phyloP scores from a whole-genome alignment of 768 basidiomycete species.

The Mrakia hoshinonis region DNA sequence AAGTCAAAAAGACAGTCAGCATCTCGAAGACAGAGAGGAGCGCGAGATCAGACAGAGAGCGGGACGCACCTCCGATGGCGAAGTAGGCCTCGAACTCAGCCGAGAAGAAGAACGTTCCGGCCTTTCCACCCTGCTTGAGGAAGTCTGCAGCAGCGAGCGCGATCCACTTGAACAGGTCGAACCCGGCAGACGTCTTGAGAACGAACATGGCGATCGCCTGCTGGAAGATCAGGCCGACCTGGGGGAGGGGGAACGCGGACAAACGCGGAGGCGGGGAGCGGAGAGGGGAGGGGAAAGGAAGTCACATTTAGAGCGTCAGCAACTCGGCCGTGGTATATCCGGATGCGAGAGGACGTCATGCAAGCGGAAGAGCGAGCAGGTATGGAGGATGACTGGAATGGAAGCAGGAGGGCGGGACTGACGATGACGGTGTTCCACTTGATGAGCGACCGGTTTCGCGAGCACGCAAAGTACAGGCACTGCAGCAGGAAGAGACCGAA shows the following conservation, averaged over 20 bases:
- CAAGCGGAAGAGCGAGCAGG: no score
- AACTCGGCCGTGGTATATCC: not conserved
- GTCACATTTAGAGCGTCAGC: no score
- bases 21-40: no score
- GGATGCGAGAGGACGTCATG: not conserved
- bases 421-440: conserved; percentile 53
- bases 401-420: not conserved
- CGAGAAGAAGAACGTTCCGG: conserved; percentile 63
- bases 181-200: conserved; percentile 73
- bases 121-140: conserved; percentile 56
- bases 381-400: no score
- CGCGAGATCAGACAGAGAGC: conserved; percentile 46
- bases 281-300: no score
- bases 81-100: conserved; percentile 22
- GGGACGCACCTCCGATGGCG: conserved; percentile 9
- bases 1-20: not conserved
- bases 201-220: conserved; percentile 83
- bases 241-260: not conserved
- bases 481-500: conserved; percentile 75
- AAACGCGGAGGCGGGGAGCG: not conserved
- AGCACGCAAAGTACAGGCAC: conserved; percentile 60
- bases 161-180: conserved; percentile 66
- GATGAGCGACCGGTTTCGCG: conserved; percentile 54
- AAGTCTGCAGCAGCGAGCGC: conserved; percentile 45
- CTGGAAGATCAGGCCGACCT: conserved; percentile 63